These are phyloP conservation scores for Echinochloa phyllopogon DNA, from an alignment of 176 grass and related monocot species.

Conservation along the genomic window DNA sequence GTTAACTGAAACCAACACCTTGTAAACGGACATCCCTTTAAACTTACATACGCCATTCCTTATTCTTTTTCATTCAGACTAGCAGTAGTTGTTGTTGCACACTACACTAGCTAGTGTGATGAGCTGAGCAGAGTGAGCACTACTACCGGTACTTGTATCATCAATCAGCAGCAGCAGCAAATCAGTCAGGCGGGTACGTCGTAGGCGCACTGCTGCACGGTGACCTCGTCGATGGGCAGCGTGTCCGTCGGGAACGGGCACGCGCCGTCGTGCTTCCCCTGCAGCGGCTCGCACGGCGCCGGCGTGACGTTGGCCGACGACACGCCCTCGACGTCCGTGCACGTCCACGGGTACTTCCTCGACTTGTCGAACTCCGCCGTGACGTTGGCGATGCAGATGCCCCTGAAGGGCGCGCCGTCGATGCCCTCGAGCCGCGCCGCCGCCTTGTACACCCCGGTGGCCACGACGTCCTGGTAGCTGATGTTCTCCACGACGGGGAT, in stretches of 20 bases:
- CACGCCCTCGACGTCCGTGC: slow-evolving; percentile 74
- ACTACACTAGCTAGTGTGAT: no score
- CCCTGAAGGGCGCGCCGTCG: slow-evolving; percentile 58
- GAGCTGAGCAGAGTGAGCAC: no score
- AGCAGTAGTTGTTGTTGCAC: no score
- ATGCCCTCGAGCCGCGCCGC: slow-evolving; percentile 83
- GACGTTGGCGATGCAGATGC: slow-evolving; percentile 85
- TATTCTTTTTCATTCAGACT: no score
- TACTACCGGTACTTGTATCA: no score
- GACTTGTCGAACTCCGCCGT: slow-evolving; percentile 59
- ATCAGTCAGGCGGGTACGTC: not conserved
- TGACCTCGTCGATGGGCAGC: slow-evolving; percentile 57
- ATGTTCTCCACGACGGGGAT: slow-evolving; percentile 72
- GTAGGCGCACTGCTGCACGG: slow-evolving; percentile 65
- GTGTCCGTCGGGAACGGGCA: slow-evolving; percentile 77
- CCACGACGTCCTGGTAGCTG: slow-evolving; percentile 93
- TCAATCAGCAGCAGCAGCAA: no score
- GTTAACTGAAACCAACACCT: no score
- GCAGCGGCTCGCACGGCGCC: slow-evolving; percentile 57
- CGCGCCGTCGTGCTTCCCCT: slow-evolving; percentile 26
- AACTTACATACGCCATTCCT: no score
- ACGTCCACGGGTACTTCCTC: slow-evolving; percentile 72
- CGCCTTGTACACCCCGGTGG: slow-evolving; percentile 54
- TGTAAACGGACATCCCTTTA: no score
- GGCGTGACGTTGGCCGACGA: slow-evolving; percentile 60